phyloP scores from a whole-genome alignment of 139 green algal species.

The Astrephomene gubernaculifera region DNA sequence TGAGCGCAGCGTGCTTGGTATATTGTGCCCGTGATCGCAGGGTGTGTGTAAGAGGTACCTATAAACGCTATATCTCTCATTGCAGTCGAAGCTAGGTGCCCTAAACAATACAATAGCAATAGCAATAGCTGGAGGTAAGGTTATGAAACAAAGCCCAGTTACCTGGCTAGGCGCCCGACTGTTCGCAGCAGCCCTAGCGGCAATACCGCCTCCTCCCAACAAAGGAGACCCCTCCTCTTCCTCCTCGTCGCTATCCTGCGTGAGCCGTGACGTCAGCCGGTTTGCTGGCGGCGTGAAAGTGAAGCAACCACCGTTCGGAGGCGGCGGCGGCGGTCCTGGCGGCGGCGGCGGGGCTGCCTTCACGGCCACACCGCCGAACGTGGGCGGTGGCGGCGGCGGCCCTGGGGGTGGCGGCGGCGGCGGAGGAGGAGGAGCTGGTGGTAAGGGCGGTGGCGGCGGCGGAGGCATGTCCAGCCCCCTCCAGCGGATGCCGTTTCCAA shows the following conservation, averaged over 20 bases:
- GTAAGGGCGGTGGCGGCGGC: not conserved
- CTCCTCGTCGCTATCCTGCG: not conserved
- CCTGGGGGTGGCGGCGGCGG: not conserved
- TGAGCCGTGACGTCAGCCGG: too few species aligned
- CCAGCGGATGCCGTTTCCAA: not conserved
- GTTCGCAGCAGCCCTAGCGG: not conserved
- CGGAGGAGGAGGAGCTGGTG: not conserved
- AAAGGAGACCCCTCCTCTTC: conserved; percentile 8
- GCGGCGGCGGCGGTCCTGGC: not conserved
- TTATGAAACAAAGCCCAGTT: too few species aligned
- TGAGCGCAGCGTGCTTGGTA: too few species aligned
- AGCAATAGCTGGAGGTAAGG: too few species aligned
- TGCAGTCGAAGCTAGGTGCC: too few species aligned
- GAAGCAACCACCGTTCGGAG: too few species aligned
- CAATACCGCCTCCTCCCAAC: not conserved
- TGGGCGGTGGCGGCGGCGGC: not conserved
- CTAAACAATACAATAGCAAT: too few species aligned
- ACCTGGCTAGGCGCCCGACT: too few species aligned
- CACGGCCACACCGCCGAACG: not conserved
- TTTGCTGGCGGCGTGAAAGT: not conserved
- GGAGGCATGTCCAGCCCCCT: not conserved
- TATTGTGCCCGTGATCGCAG: too few species aligned
- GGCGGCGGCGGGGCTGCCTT: not conserved
- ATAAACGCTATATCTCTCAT: too few species aligned
- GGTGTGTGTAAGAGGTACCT: too few species aligned